Base-by-base conservation (phyloP, 2,329 filamentous ascomycete genomes). In the Fusarium siculi region DNA sequence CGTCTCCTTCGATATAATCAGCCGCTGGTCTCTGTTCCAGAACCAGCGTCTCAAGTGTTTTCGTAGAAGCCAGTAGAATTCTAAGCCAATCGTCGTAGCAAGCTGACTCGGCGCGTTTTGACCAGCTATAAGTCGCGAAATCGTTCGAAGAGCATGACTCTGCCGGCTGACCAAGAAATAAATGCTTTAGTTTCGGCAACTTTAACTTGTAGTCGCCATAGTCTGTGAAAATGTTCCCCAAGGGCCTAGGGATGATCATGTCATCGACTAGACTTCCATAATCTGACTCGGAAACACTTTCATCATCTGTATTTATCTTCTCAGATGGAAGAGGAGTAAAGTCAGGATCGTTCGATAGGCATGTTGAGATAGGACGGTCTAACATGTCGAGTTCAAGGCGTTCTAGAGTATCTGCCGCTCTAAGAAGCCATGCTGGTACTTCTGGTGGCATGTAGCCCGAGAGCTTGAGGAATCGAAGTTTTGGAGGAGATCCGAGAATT, bases 341-440 rank as follows among this genome's bases (percentile, higher is more conserved):
- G 0, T 5, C 5, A 7, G n/a, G n/a, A 7, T 28, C 3, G 4
- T n/a, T 2, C 1, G 32, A 7, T n/a, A 18, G 5, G 1, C 9
- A 21, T 19, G 52, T 60, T 4, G 52, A 50, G 3, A 69, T 55
- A 0, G 60, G 54, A 2, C 65, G 57, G 16, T 75, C 74, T 4
- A 76, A 4, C 66, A 76, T 72, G 18, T 55, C 62, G 2, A 76
- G 58, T 37, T 76, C 72, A 0, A 76, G 4, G 0, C 74, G 66
- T 5, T 76, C 69, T 0, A 76, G 32, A 1, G 53, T 69, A 4
- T 61, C 42, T 5, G 40, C 36, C 0, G 37, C 43, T 23, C 9
- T 40, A 4, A 76, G 28, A 2, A 65, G 28, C 74, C 74, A 76
- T 12, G 42, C 19, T 7, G 72, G 53, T 1, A 76, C 37, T 8